Percentiles rank a stretch among this genome's conserved stretches.
phyloP scores from a whole-genome alignment of 176 grass and related monocot species.

The Oryza officinalis region DNA sequence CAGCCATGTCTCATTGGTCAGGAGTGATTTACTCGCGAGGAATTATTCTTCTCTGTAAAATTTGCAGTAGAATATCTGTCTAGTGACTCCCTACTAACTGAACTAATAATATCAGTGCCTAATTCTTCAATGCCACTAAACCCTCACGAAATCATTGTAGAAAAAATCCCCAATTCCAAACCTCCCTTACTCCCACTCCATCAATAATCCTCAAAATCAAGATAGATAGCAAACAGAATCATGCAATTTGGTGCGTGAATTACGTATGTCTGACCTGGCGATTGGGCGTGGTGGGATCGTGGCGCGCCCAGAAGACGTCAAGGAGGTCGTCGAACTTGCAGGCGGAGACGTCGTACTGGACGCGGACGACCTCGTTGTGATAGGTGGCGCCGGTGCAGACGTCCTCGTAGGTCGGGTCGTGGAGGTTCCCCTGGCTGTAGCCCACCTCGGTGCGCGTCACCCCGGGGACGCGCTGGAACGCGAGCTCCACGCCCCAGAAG shows the following conservation, averaged over 20 bases:
- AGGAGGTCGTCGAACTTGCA: constrained; percentile 93
- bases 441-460: constrained; percentile 87
- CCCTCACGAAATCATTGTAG: not conserved
- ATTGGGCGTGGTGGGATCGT: constrained; percentile 87
- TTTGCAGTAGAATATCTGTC: not conserved
- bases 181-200: not conserved
- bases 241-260: not conserved
- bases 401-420: constrained; percentile 91
- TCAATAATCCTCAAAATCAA: not conserved
- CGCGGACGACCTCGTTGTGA: constrained; percentile 89
- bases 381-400: constrained; percentile 82
- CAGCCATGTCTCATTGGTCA: not conserved
- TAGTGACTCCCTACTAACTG: not conserved
- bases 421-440: constrained; percentile 86
- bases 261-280: constrained; percentile 62
- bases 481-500: constrained; percentile 98
- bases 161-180: not conserved
- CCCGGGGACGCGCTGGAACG: constrained; percentile 88
- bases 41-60: not conserved
- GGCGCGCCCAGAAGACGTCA: constrained; percentile 67
- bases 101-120: not conserved
- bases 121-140: not conserved
- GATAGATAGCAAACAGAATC: not conserved
- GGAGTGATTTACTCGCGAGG: constrained; percentile 76
- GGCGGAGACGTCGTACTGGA: constrained; percentile 73